Conservation (phyloP, 129 eudicot genomes). For the Ambrosia artemisiifolia region DNA sequence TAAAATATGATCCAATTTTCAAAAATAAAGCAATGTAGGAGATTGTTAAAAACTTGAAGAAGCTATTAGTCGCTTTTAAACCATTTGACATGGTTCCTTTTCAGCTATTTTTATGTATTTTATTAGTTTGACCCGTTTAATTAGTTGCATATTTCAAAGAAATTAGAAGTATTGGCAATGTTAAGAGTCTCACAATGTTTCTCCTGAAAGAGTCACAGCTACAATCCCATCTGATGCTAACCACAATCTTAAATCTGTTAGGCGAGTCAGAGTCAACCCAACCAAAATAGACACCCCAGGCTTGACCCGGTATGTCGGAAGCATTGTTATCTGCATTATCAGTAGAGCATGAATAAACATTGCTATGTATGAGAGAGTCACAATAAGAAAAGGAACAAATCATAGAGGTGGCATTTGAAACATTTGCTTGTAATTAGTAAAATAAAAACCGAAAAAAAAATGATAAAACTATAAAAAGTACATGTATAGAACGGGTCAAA, state of each 20-base stretch:
- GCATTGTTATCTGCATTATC: conserved; percentile 38
- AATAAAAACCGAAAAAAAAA: too few relatives aligned
- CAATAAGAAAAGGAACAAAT: neutral
- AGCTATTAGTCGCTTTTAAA: neutral
- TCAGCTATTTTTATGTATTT: too few relatives aligned
- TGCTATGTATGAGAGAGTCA: neutral
- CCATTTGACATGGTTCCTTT: neutral
- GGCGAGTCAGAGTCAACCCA: conserved; percentile 54
- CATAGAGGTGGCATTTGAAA: neutral
- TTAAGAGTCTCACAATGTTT: conserved; percentile 51
- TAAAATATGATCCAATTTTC: neutral
- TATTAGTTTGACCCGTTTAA: neutral
- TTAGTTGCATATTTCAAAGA: neutral
- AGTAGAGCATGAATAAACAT: neutral
- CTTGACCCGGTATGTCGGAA: conserved; percentile 59
- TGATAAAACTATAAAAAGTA: too few relatives aligned
- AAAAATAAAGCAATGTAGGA: neutral
- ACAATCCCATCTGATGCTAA: conserved; percentile 54
- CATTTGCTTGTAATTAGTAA: neutral
- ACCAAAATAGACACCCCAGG: conserved; percentile 66
- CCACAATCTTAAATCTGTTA: conserved; percentile 46
- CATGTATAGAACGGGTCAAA: neutral
- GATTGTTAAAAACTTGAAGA: neutral
- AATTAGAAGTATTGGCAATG: conserved; percentile 1
- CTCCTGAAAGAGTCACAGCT: conserved; percentile 34